phyloP scores from a whole-genome alignment of 257 asterid species.

The Salvia hispanica region DNA sequence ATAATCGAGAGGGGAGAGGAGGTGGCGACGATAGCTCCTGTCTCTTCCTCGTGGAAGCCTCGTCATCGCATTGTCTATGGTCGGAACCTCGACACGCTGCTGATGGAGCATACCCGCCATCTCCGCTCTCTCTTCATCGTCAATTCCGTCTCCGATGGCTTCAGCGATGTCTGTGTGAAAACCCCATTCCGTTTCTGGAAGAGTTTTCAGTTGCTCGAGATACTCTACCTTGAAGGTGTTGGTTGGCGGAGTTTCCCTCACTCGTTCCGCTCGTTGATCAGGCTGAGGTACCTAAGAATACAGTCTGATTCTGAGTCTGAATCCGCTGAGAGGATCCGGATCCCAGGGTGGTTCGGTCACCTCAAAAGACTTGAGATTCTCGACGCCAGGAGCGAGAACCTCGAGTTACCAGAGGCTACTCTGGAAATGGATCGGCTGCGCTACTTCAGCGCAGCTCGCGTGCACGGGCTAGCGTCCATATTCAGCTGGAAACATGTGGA shows the following conservation, averaged over 20 bases:
- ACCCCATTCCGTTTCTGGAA: constrained; percentile 9
- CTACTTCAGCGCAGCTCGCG: background rate
- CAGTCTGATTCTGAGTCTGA: too few relatives aligned
- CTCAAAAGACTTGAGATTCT: constrained; percentile 27
- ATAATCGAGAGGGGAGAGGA: background rate
- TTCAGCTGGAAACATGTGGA: constrained; percentile 24
- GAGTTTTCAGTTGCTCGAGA: constrained; percentile 16
- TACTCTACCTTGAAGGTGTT: constrained; percentile 17
- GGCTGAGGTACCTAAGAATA: constrained; percentile 31
- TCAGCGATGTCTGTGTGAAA: background rate
- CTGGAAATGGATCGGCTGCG: constrained; percentile 19
- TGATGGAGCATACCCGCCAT: background rate
- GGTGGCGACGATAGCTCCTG: too few relatives aligned
- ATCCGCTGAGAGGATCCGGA: background rate
- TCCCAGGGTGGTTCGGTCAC: constrained; percentile 29
- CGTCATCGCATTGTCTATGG: constrained; percentile 20
- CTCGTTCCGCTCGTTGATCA: background rate
- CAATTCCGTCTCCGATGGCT: background rate
- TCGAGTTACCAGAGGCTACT: constrained; percentile 17
- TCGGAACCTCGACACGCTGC: background rate
- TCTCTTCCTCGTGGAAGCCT: background rate
- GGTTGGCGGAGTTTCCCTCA: background rate
- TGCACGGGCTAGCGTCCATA: too few relatives aligned
- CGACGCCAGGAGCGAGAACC: background rate
- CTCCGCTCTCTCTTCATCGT: constrained; percentile 21